Evolutionary conservation across 192 early-diverging fungal species (phyloP).

Genomic region (Rhizoclosmatium sp.): DNA sequence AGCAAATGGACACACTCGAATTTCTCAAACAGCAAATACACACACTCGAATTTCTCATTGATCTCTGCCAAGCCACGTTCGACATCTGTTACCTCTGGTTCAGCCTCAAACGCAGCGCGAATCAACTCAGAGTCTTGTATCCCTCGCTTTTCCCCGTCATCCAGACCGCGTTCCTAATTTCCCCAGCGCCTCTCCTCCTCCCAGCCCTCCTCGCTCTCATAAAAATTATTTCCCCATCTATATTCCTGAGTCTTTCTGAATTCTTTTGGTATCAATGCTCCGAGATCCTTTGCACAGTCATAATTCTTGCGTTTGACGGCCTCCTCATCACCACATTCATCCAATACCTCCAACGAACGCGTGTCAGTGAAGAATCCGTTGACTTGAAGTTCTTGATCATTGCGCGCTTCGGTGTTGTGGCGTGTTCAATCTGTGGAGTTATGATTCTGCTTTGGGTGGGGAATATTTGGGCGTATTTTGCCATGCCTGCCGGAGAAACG

Average conservation of each 20-base stretch:
- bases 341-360: neutral
- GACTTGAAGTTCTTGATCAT: slow-evolving; percentile 4
- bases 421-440: neutral
- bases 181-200: no score
- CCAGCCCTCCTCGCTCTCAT: no score
- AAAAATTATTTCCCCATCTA: no score
- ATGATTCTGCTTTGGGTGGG: slow-evolving; percentile 1
- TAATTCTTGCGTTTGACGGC: neutral
- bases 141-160: no score
- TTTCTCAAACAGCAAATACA: no score
- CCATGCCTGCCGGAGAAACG: neutral
- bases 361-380: neutral
- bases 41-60: no score
- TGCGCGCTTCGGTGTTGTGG: neutral
- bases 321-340: neutral
- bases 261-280: slow-evolving; percentile 13
- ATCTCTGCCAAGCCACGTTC: no score
- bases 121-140: no score
- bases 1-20: no score
- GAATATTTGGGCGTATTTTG: neutral
- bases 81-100: no score
- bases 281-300: neutral
- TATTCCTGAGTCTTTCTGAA: neutral
- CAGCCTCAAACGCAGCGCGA: no score
- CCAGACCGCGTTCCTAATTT: no score